Evolutionary conservation across 2,329 filamentous ascomycete genomes (phyloP).

Genomic region (Metarhizium album): DNA sequence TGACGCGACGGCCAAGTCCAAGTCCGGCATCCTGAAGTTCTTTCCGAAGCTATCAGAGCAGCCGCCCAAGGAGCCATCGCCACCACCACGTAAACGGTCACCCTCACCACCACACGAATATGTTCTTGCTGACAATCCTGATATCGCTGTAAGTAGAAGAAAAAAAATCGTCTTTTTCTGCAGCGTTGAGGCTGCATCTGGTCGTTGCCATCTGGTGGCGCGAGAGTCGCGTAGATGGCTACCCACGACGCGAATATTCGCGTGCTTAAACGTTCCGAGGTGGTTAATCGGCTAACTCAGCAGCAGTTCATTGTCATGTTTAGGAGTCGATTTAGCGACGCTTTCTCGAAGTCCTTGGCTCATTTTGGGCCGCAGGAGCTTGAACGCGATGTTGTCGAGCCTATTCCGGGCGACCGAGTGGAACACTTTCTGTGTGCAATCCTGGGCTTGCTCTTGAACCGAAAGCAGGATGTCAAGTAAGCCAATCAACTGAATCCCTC

Average conservation of each 20-base stretch:
- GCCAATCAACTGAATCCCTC: conserved; percentile 20
- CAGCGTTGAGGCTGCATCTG: neutral
- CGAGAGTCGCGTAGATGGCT: conserved; percentile 5
- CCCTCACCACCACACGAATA: conserved; percentile 87
- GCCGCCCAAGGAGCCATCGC: conserved; percentile 47
- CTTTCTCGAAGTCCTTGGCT: conserved; percentile 74
- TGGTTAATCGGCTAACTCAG: conserved; percentile 2
- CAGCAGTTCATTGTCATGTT: conserved; percentile 95
- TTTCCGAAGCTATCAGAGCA: conserved; percentile 47
- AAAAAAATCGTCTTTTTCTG: neutral
- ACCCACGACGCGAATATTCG: conserved; percentile 43
- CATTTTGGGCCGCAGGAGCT: conserved; percentile 94
- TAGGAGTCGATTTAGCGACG: conserved; percentile 81
- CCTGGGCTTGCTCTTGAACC: conserved; percentile 78
- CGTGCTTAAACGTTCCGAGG: conserved; percentile 24
- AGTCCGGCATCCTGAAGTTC: conserved; percentile 56
- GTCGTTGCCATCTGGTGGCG: neutral
- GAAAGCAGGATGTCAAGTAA: conserved; percentile 98
- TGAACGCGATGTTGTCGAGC: conserved; percentile 72
- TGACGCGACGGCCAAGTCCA: conserved; percentile 31
- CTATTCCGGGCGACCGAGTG: conserved; percentile 68
- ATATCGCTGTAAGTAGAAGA: conserved; percentile 69
- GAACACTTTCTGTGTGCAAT: conserved; percentile 86
- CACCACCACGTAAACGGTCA: conserved; percentile 65
- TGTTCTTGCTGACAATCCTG: conserved; percentile 78